These are phyloP conservation scores for Trichoderma aggressivum DNA, from an alignment of 2,329 filamentous ascomycete species.

Conservation along the genomic window DNA sequence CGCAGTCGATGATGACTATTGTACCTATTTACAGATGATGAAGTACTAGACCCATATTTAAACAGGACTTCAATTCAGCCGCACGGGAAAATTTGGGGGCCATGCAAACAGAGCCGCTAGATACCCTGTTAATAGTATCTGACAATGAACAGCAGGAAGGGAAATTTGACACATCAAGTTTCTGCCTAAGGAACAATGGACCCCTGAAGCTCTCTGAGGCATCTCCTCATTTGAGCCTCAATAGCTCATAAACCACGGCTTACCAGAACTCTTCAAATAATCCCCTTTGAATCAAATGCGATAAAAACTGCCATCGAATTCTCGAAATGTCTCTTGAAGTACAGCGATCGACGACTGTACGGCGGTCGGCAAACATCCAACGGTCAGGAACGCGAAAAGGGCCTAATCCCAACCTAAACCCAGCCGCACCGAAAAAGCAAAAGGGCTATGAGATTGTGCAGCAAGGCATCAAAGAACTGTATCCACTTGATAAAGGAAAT, in stretches of 20 bases:
- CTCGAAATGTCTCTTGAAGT: background rate
- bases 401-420: background rate
- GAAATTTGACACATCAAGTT: background rate
- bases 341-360: background rate
- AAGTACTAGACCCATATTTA: background rate
- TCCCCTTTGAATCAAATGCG: background rate
- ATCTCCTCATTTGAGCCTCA: background rate
- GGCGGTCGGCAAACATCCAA: constrained; percentile 11
- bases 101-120: background rate
- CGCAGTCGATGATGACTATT: background rate
- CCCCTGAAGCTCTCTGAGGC: background rate
- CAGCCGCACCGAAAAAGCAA: constrained; percentile 24
- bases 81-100: background rate
- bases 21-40: background rate
- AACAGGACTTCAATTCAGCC: background rate
- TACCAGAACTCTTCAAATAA: background rate
- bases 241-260: background rate
- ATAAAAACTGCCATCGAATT: background rate
- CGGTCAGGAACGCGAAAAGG: constrained; percentile 16
- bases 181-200: background rate
- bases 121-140: background rate
- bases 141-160: background rate
- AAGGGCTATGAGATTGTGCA: constrained; percentile 37
- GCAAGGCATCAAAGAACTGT: constrained; percentile 39
- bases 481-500: constrained; percentile 30